phyloP scores from a whole-genome alignment of 495 filamentous ascomycete species.

The Neurospora terricola region DNA sequence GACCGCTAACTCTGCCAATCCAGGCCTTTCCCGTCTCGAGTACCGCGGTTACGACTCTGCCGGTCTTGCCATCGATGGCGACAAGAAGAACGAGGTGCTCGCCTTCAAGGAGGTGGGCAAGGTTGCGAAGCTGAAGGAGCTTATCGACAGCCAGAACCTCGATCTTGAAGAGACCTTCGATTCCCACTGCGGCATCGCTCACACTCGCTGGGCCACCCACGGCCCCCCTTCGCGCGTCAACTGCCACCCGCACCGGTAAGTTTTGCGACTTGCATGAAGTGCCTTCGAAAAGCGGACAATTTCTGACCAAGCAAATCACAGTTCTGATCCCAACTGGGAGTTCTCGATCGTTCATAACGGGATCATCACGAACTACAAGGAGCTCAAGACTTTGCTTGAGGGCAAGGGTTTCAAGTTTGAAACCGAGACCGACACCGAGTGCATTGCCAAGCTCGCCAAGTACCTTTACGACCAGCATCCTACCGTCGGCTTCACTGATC shows the following conservation, averaged over 20 bases:
- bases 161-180: conserved; percentile 89
- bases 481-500: conserved; percentile 86
- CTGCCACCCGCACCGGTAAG: conserved; percentile 96
- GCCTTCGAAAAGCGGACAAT: background rate
- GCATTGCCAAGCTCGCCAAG: conserved; percentile 97
- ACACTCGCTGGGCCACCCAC: conserved; percentile 98
- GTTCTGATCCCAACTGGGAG: conserved; percentile 78
- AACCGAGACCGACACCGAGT: conserved; percentile 98
- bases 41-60: conserved; percentile 98
- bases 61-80: conserved; percentile 88
- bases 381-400: conserved; percentile 85
- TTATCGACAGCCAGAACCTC: conserved; percentile 73
- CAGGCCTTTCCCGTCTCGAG: conserved; percentile 74
- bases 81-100: conserved; percentile 96
- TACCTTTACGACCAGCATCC: conserved; percentile 96
- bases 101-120: conserved; percentile 99
- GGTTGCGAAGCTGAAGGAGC: conserved; percentile 88
- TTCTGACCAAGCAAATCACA: conserved; percentile 7
- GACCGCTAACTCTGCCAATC: conserved; percentile 13
- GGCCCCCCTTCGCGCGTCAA: conserved; percentile 86
- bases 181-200: conserved; percentile 94
- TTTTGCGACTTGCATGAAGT: background rate
- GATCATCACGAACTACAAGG: conserved; percentile 99
- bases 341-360: conserved; percentile 98
- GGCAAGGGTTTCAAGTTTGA: conserved; percentile 96